Percentiles rank a stretch among this genome's conserved stretches.
phyloP scores from a whole-genome alignment of 768 basidiomycete species.

The Tulasnella sp. region DNA sequence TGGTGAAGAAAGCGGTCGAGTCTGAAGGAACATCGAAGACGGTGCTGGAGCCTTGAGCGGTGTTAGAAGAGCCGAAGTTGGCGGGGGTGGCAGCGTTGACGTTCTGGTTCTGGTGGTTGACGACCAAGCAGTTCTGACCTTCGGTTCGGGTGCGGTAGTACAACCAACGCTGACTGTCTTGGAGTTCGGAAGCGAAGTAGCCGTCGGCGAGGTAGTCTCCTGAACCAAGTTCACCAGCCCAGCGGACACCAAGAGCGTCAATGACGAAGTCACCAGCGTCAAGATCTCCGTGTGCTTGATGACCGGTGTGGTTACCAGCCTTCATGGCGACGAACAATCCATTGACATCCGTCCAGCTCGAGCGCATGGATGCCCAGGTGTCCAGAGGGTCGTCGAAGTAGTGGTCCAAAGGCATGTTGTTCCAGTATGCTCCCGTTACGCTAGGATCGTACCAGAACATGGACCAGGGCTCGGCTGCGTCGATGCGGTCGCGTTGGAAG shows the following conservation, averaged over 20 bases:
- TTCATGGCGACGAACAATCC: constrained; percentile 89
- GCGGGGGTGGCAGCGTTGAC: constrained; percentile 64
- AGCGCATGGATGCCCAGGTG: constrained; percentile 91
- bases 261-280: constrained; percentile 95
- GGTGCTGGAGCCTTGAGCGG: constrained; percentile 80
- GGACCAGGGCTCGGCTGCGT: constrained; percentile 79
- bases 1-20: constrained; percentile 82
- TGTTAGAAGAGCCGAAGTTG: constrained; percentile 57
- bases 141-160: constrained; percentile 98
- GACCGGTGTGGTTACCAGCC: constrained; percentile 74
- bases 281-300: constrained; percentile 94
- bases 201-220: constrained; percentile 74
- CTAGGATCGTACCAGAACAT: constrained; percentile 93
- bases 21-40: constrained; percentile 62
- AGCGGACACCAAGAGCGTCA: constrained; percentile 90
- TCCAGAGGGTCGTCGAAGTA: constrained; percentile 73
- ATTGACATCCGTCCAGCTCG: constrained; percentile 86
- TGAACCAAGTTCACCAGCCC: constrained; percentile 93
- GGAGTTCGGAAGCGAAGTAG: constrained; percentile 79
- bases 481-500: constrained; percentile 87
- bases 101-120: constrained; percentile 77
- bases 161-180: constrained; percentile 74
- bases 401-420: constrained; percentile 76
- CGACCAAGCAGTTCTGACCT: constrained; percentile 92
- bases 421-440: constrained; percentile 89